Percentiles rank a stretch among this genome's conserved stretches.
These are phyloP conservation scores for Didymella lethalis DNA, from an alignment of 2,329 filamentous ascomycete genomes.

Conservation along the genomic window DNA sequence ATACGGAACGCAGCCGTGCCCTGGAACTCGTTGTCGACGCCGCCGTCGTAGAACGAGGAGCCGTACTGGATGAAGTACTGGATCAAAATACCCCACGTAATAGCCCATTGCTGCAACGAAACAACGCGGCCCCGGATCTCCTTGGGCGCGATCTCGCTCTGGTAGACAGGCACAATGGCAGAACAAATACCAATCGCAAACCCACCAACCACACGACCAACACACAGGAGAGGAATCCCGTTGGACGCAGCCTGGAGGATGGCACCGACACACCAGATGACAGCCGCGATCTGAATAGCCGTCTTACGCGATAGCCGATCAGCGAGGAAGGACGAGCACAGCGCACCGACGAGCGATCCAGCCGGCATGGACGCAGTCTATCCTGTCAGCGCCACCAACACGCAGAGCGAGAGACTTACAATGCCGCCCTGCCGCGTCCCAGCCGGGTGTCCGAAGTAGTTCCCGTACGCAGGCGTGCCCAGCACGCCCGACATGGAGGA, in stretches of 20 bases:
- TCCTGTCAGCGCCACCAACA: background rate
- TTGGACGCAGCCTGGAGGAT: constrained; percentile 51
- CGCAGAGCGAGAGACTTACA: constrained; percentile 43
- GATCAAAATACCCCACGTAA: constrained; percentile 74
- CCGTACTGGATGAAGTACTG: constrained; percentile 74
- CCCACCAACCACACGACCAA: constrained; percentile 77
- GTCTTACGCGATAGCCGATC: constrained; percentile 55
- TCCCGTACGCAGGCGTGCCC: constrained; percentile 45
- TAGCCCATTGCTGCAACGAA: constrained; percentile 73
- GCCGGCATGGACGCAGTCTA: constrained; percentile 59
- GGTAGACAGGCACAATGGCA: constrained; percentile 91
- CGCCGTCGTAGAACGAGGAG: constrained; percentile 62
- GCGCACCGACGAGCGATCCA: constrained; percentile 58
- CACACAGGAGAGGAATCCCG: constrained; percentile 54
- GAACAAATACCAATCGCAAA: constrained; percentile 87
- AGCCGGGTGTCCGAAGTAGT: constrained; percentile 49
- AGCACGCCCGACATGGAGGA: constrained; percentile 51
- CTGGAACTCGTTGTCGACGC: constrained; percentile 54
- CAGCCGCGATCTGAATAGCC: constrained; percentile 55
- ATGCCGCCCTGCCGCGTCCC: constrained; percentile 53
- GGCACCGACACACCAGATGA: constrained; percentile 58
- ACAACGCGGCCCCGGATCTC: constrained; percentile 65
- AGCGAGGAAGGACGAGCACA: constrained; percentile 57
- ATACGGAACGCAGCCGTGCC: constrained; percentile 51
- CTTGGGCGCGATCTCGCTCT: constrained; percentile 76